These are phyloP conservation scores for Nicotiana tomentosiformis DNA, from an alignment of 257 asterid genomes.

Conservation along the genomic window DNA sequence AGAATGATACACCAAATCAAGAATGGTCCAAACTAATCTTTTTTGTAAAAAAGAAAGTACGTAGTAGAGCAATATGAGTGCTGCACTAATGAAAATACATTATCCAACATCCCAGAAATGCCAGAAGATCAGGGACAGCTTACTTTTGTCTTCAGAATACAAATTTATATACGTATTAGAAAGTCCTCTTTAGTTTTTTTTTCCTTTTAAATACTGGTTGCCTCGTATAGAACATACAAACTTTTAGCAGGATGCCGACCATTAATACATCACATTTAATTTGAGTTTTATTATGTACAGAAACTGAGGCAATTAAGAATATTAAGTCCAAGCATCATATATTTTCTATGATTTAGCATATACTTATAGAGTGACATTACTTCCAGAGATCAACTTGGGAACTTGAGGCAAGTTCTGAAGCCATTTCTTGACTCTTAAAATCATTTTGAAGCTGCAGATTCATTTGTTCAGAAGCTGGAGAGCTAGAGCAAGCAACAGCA, in stretches of 20 bases:
- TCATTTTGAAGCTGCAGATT: constrained; percentile 20
- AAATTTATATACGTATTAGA: neutral
- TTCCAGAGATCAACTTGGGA: constrained; percentile 44
- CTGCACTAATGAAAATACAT: neutral
- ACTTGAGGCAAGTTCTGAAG: constrained; percentile 28
- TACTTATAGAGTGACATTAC: constrained; percentile 14
- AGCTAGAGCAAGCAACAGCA: neutral
- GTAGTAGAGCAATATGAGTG: neutral
- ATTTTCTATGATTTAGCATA: constrained; percentile 10
- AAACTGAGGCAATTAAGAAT: constrained; percentile 4
- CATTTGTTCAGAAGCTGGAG: constrained; percentile 13
- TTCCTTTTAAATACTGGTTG: neutral
- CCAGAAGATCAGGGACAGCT: neutral
- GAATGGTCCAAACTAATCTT: neutral
- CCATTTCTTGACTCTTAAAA: constrained; percentile 22
- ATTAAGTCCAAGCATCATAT: neutral
- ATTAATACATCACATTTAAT: neutral
- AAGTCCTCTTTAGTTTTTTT: neutral
- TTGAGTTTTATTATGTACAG: constrained; percentile 34
- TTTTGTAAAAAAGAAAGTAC: neutral
- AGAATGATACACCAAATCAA: neutral
- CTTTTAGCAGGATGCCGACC: neutral
- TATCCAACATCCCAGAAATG: neutral
- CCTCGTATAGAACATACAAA: neutral
- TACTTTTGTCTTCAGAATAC: neutral